Percentiles rank a stretch among this genome's conserved stretches.
These are phyloP conservation scores for Naematelia encephala DNA, from an alignment of 768 basidiomycete genomes.

Conservation along the genomic window DNA sequence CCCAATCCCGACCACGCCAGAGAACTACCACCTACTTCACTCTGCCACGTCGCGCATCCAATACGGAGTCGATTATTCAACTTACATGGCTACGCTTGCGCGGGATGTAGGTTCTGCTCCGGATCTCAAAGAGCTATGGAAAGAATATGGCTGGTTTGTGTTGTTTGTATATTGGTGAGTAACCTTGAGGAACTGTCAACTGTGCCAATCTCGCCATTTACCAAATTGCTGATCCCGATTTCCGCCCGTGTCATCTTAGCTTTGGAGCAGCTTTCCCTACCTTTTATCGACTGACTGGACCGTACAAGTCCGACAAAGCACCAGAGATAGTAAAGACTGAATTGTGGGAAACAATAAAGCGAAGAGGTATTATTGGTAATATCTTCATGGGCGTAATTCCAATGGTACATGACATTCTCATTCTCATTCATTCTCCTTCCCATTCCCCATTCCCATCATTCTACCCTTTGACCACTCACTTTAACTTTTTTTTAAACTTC, in stretches of 20 bases:
- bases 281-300: slow-evolving; percentile 61
- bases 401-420: slow-evolving; percentile 24
- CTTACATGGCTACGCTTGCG: slow-evolving; percentile 60
- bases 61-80: slow-evolving; percentile 61
- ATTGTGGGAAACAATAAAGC: slow-evolving; percentile 61
- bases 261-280: slow-evolving; percentile 62
- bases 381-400: slow-evolving; percentile 60
- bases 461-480: not conserved
- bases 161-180: slow-evolving; percentile 59
- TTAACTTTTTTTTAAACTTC: not conserved
- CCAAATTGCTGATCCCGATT: not conserved
- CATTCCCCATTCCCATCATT: not conserved
- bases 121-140: slow-evolving; percentile 55
- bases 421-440: not conserved
- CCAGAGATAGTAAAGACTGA: slow-evolving; percentile 58
- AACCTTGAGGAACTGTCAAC: not conserved
- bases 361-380: slow-evolving; percentile 60
- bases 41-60: slow-evolving; percentile 58
- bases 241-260: too few species aligned
- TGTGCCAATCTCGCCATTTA: not conserved
- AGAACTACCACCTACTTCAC: slow-evolving; percentile 60
- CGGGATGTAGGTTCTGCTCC: slow-evolving; percentile 61
- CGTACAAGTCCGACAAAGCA: slow-evolving; percentile 54
- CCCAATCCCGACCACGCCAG: slow-evolving; percentile 53
- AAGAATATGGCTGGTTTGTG: slow-evolving; percentile 57